Evolutionary conservation across 2,329 filamentous ascomycete genomes (phyloP), one percentile per base, ranked within the genome.

Genomic region (Calcarisporium arbuscula): DNA sequence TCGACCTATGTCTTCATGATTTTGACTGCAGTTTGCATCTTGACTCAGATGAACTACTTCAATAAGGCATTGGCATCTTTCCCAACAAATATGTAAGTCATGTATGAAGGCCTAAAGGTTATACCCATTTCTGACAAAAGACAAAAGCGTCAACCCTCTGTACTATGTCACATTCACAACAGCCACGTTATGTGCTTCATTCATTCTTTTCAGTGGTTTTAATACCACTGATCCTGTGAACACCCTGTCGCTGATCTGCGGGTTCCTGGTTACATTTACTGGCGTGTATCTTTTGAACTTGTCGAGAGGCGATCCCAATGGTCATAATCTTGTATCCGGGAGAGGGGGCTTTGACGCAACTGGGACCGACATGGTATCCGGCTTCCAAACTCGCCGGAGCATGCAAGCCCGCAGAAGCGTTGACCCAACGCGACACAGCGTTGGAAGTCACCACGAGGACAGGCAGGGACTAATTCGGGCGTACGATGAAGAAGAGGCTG

Each of bases 11-110:
- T 95, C 44, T 98, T 98, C 59, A 81, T 90, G 62, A 95, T 98
- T 46, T 77, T 96, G 45, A 92, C 89, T 0, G 72, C 74, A 4
- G 86, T 95, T 45, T 98, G 92, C 68, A 96, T 98, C 55, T 61
- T 98, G 47, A 95, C 89, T 8, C 92, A 98, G 70, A 96, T 98
- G 92, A 98, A 98, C 63, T 98, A 98, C 63, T 95, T 98, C 65
- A 98, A 98, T 72, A 98, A 98, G 64, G 92, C 92, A 7, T 68
- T 98, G 40, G 94, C 87, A 60, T 88, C 94, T 53, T 98, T 96
- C 64, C 90, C 86, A 19, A 95, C 92, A 20, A 95, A 94, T 50
- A 94, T 98, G 89, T 95, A 74, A 58, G 85, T 68, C 17, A 28
- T 9, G n/a, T n/a, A n/a, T n/a, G n/a, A n/a, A n/a, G n/a, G n/a